phyloP scores from a whole-genome alignment of 768 basidiomycete genomes.

The Suillus spraguei region DNA sequence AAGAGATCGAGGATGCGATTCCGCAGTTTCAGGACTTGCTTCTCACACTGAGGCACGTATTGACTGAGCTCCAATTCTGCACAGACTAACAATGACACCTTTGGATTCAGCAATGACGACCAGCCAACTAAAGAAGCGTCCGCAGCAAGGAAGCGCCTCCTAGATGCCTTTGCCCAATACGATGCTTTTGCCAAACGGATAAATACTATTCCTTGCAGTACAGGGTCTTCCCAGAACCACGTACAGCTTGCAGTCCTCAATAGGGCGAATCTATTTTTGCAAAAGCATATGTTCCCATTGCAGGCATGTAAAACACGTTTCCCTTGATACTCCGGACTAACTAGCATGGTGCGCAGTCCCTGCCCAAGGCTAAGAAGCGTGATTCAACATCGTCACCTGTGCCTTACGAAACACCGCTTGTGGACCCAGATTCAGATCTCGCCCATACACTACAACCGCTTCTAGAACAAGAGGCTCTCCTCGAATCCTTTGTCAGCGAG shows the following conservation, averaged over 20 bases:
- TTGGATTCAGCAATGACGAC: conserved; percentile 40
- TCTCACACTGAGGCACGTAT: conserved; percentile 59
- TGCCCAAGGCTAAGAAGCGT: conserved; percentile 51
- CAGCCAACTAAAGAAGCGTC: conserved; percentile 70
- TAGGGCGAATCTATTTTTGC: conserved; percentile 78
- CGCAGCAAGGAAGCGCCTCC: conserved; percentile 73
- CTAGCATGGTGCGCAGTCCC: conserved; percentile 31
- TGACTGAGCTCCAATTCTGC: conserved; percentile 26
- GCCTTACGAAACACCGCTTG: conserved; percentile 26
- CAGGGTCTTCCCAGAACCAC: conserved; percentile 76
- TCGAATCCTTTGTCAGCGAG: conserved; percentile 90
- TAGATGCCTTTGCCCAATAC: conserved; percentile 87
- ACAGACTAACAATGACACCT: background rate
- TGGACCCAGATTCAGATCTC: conserved; percentile 69
- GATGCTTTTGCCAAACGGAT: conserved; percentile 89
- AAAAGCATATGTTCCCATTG: conserved; percentile 81
- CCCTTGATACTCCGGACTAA: background rate
- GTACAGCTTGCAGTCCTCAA: conserved; percentile 82
- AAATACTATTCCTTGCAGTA: conserved; percentile 64
- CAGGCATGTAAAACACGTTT: conserved; percentile 21
- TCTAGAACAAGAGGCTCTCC: conserved; percentile 90
- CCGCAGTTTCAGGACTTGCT: conserved; percentile 90
- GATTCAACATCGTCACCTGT: conserved; percentile 18
- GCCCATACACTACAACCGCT: conserved; percentile 82
- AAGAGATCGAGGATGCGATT: conserved; percentile 86